Evolutionary conservation across 495 filamentous ascomycete genomes (phyloP), one percentile per base, ranked within the genome.

Genomic region (Lophium mytilinum): DNA sequence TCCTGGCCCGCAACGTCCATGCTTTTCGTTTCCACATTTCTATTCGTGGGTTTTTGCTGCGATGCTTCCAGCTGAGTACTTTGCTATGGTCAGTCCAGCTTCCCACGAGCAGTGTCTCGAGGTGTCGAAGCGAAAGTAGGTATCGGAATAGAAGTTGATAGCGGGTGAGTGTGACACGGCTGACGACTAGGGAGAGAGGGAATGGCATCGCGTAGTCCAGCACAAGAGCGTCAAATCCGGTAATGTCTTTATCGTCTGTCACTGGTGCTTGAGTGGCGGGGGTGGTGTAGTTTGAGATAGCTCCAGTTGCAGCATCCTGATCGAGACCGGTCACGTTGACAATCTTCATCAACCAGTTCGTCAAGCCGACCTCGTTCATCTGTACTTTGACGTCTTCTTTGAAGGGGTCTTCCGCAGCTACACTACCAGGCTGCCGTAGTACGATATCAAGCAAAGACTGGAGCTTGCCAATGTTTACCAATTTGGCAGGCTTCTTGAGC

Each of bases 101-200:
- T 19, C 83, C 81, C 12, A 89, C 84, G 14, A 98, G 78, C 56
- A 90, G 79, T 4, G 81, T 85, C 68, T 98, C 93, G 0, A 96
- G 79, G 66, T 96, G 88, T 48, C 92, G 87, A 40, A 98, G 73
- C 0, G 87, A 89, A 0, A 97, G 73, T 2, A 96, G 78, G 66
- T 96, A 94, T 33, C 93, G 88, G 72, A 98, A 98, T 9, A 98
- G 81, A 8, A 95, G 84, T 68, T 98, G 93, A 63, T 98, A 98
- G 21, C 93, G 83, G 66, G 94, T 87, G 1, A 98, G 81, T 0
- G 93, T 98, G 69, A 96, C 96, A 60, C 93, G 85, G 67, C 89
- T 93, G 64, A 98, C 91, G 50, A 98, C 94, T 0, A 98, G 81
- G 0, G 90, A 96, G 9, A 98, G 79, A n/a, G 93, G 93, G 69